These are phyloP conservation scores for Cicer arietinum DNA, from an alignment of 306 rosid genomes.

Conservation along the genomic window DNA sequence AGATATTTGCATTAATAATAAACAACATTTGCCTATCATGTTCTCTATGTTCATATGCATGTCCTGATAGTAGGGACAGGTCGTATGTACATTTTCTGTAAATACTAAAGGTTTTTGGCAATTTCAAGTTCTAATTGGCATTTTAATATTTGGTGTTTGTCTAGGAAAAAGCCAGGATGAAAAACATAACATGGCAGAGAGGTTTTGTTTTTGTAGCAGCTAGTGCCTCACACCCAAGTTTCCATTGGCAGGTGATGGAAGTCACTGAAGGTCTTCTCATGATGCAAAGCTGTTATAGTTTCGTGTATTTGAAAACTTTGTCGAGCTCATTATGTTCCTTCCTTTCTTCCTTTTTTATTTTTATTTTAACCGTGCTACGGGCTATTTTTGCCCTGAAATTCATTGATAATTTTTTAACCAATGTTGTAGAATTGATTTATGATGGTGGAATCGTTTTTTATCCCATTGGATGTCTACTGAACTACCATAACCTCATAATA, in stretches of 20 bases:
- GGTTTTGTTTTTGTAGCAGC: slow-evolving; percentile 42
- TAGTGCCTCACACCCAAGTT: slow-evolving; percentile 34
- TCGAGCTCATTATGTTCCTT: slow-evolving; percentile 29
- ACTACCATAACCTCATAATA: slow-evolving; percentile 17
- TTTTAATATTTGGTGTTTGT: slow-evolving; percentile 44
- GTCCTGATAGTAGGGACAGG: slow-evolving; percentile 17
- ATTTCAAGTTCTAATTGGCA: slow-evolving; percentile 41
- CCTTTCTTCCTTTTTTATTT: slow-evolving; percentile 28
- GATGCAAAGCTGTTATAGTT: slow-evolving; percentile 40
- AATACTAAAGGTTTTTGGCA: neutral
- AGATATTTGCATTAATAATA: slow-evolving; percentile 2
- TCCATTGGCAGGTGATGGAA: slow-evolving; percentile 39
- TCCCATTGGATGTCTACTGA: slow-evolving; percentile 13
- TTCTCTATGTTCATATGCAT: slow-evolving; percentile 4
- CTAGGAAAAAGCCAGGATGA: slow-evolving; percentile 35
- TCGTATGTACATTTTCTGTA: neutral
- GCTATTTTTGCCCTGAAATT: slow-evolving; percentile 32
- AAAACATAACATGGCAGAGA: slow-evolving; percentile 1
- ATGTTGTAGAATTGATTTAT: slow-evolving; percentile 44
- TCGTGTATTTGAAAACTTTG: slow-evolving; percentile 39
- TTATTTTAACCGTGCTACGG: slow-evolving; percentile 23
- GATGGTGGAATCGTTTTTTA: slow-evolving; percentile 35
- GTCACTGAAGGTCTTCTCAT: slow-evolving; percentile 44
- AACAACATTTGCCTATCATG: neutral
- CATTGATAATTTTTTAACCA: slow-evolving; percentile 36